Evolutionary conservation across 345 rosid species (phyloP).

Genomic region (Dipteronia dyeriana): DNA sequence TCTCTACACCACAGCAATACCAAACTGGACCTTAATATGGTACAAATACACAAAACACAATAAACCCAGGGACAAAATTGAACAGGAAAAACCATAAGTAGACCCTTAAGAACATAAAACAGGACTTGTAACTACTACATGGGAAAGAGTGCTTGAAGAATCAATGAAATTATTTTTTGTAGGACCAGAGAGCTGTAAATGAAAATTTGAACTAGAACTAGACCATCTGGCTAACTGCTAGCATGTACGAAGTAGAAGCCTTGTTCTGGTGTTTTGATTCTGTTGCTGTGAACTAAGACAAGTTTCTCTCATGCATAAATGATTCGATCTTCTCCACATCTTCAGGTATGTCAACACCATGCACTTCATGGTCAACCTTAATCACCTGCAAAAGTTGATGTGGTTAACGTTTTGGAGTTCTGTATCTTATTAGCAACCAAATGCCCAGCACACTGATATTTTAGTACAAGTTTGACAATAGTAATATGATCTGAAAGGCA

Average conservation of each 20-base stretch:
- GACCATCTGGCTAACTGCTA: neutral
- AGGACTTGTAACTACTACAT: neutral
- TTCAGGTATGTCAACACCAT: slow-evolving; percentile 84
- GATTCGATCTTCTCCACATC: slow-evolving; percentile 85
- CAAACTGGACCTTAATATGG: too few relatives aligned
- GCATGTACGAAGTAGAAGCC: neutral
- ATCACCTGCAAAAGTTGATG: slow-evolving; percentile 57
- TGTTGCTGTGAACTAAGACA: slow-evolving; percentile 36
- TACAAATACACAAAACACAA: neutral
- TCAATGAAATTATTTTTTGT: neutral
- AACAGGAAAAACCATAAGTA: too few relatives aligned
- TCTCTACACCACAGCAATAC: too few relatives aligned
- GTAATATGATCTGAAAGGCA: neutral
- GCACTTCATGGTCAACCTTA: slow-evolving; percentile 90
- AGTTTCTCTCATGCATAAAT: slow-evolving; percentile 67
- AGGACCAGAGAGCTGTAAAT: neutral
- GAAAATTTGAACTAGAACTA: neutral
- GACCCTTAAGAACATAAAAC: neutral
- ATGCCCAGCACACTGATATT: neutral
- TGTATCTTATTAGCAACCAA: neutral
- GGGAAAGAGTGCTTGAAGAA: neutral
- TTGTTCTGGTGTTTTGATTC: neutral
- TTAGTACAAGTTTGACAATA: neutral
- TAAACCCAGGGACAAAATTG: neutral
- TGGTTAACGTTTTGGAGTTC: neutral